A percentile compares a stretch with the other conserved stretches of the same genome.
These are phyloP conservation scores for Emmonsiellopsis sp. DNA, from an alignment of 2,329 filamentous ascomycete species.

Conservation along the genomic window DNA sequence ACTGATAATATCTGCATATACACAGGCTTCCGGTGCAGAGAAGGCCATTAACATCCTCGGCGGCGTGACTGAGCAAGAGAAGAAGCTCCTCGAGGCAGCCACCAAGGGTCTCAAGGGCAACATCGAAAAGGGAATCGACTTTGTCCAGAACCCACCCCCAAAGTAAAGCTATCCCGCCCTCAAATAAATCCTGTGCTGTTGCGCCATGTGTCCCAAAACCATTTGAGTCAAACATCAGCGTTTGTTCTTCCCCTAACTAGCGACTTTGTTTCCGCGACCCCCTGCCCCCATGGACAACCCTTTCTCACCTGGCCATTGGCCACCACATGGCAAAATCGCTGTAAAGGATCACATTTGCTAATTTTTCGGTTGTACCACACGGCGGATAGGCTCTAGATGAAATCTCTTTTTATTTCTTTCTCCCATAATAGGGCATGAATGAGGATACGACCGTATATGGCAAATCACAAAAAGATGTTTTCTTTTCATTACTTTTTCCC, in stretches of 20 bases:
- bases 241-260: not conserved
- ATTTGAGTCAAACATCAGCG: not conserved
- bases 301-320: not conserved
- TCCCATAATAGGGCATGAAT: constrained; percentile 10
- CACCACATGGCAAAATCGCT: not conserved
- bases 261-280: not conserved
- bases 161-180: constrained; percentile 54
- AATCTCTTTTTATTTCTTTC: no score
- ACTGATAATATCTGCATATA: not conserved
- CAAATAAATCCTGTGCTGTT: not conserved
- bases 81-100: constrained; percentile 70
- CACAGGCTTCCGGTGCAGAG: constrained; percentile 70
- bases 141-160: constrained; percentile 78
- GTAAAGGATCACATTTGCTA: not conserved
- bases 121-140: constrained; percentile 87
- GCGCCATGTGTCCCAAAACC: not conserved
- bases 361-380: not conserved
- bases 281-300: not conserved
- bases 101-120: constrained; percentile 79
- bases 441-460: constrained; percentile 8
- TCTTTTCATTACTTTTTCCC: not conserved
- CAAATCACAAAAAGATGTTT: constrained; percentile 8
- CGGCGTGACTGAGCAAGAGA: constrained; percentile 74
- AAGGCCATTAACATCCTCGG: constrained; percentile 74
- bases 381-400: constrained; percentile 1